Evolutionary conservation across 2,329 filamentous ascomycete genomes (phyloP).

Genomic region (Microthyrium microscopicum): DNA sequence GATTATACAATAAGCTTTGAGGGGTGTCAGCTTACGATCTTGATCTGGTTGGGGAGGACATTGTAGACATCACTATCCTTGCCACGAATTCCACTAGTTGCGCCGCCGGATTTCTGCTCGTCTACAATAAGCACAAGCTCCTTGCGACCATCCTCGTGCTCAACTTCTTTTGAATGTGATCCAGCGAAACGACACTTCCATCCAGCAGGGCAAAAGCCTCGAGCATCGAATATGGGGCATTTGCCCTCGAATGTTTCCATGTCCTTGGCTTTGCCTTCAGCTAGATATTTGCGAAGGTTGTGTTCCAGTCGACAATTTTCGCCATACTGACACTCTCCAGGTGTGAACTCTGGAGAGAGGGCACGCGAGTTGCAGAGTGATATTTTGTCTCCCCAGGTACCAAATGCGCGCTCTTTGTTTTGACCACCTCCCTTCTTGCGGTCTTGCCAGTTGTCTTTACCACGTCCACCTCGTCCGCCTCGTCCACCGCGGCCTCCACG

Average conservation of each 20-base stretch:
- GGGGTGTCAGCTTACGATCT: slow-evolving; percentile 38
- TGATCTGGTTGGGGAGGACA: slow-evolving; percentile 49
- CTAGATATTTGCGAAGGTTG: slow-evolving; percentile 70
- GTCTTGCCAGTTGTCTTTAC: too few species aligned
- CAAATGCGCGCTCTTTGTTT: slow-evolving; percentile 71
- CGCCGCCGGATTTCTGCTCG: slow-evolving; percentile 27
- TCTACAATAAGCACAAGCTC: slow-evolving; percentile 59
- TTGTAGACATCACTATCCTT: slow-evolving; percentile 55
- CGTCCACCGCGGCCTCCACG: slow-evolving; percentile 10
- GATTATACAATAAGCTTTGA: too few species aligned
- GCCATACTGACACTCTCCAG: slow-evolving; percentile 56
- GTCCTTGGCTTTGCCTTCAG: slow-evolving; percentile 54
- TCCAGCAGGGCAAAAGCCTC: slow-evolving; percentile 63
- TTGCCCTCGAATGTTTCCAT: slow-evolving; percentile 57
- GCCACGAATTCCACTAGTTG: slow-evolving; percentile 14
- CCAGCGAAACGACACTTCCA: slow-evolving; percentile 90
- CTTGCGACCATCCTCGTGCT: slow-evolving; percentile 61
- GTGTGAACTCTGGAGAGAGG: slow-evolving; percentile 64
- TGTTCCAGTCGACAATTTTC: slow-evolving; percentile 71
- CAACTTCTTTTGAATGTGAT: slow-evolving; percentile 71
- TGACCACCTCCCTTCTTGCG: slow-evolving; percentile 54
- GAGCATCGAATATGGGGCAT: slow-evolving; percentile 65
- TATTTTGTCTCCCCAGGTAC: slow-evolving; percentile 59
- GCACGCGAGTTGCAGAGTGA: slow-evolving; percentile 62
- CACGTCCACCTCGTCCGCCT: slow-evolving; percentile 26